Base-by-base conservation (phyloP, 352 stramenopile species). In the Globisporangium nagaii region DNA sequence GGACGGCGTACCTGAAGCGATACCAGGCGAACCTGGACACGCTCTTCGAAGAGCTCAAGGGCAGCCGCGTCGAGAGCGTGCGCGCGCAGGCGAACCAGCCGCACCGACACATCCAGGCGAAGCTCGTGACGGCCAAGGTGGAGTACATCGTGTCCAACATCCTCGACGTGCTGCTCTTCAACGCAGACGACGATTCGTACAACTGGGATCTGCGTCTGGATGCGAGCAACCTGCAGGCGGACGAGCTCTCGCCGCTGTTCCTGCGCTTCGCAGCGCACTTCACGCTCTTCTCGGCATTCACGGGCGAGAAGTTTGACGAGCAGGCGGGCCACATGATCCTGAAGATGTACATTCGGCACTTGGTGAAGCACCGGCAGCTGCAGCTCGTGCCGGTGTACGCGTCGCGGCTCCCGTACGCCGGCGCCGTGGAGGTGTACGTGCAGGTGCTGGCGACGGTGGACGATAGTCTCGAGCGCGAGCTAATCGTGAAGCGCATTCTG, bases 211-310 rank as follows among this genome's bases (percentile, higher is more conserved):
- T 94, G 36, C 63, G 73, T 20, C 40, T 94, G 24, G 56, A 76
- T 28, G 51, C 60, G 8, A n/a, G n/a, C n/a, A 69, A 65, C 4
- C 42, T 74, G 7, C 61, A 78, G 53, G 62, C 66, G 0, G 78
- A 93, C 43, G 52, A 65, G 5, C 45, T 75, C 17, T 78, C 84
- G 2, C 71, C 80, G 8, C 53, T 73, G 0, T 85, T 91, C 31
- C 49, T 94, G 34, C 84, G 84, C 12, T 92, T 94, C 62, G 81
- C 78, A 0, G 79, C 76, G 3, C 84, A 94, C 56, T 91, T 94
- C 44, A 71, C 90, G 17, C 66, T 91, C 35, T 90, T 93, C 28
- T 70, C 82, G 6, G 54, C 58, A 19, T 86, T 84, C 55, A 92
- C 82, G 31, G 78, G 73, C 9, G 79, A 92, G 43, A 62, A 58